Evolutionary conservation across 306 rosid species (phyloP).

Genomic region (Prunus fruticosa): DNA sequence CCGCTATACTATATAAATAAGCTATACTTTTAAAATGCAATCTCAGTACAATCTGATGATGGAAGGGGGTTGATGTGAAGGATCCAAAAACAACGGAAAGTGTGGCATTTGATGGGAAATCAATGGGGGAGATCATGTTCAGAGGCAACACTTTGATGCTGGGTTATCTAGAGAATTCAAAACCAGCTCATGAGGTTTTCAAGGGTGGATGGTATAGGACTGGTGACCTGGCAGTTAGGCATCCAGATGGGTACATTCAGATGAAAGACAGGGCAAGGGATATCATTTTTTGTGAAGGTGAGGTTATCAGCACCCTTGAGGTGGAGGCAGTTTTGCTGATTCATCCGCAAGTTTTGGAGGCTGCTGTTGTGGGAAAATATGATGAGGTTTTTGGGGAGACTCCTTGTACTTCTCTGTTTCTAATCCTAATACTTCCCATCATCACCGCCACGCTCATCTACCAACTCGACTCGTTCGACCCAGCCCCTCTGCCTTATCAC

Average conservation of each 20-base stretch:
- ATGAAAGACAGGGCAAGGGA: conserved; percentile 76
- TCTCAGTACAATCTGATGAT: conserved; percentile 23
- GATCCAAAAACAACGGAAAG: conserved; percentile 58
- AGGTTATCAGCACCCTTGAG: conserved; percentile 58
- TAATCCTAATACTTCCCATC: conserved; percentile 1
- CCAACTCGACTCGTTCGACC: conserved; percentile 43
- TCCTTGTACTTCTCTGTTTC: conserved; percentile 16
- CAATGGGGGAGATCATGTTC: conserved; percentile 75
- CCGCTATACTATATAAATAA: too few relatives aligned
- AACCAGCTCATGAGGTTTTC: conserved; percentile 46
- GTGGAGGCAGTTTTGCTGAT: conserved; percentile 38
- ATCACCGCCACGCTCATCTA: conserved; percentile 21
- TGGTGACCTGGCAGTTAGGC: conserved; percentile 61
- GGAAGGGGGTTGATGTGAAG: conserved; percentile 63
- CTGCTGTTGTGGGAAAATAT: conserved; percentile 65
- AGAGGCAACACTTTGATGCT: conserved; percentile 60
- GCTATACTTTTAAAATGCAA: background rate
- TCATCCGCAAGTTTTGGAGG: conserved; percentile 40
- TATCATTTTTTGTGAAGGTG: conserved; percentile 35
- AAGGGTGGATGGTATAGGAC: conserved; percentile 76
- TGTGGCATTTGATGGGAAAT: conserved; percentile 56
- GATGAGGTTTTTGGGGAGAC: conserved; percentile 34
- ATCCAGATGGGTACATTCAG: conserved; percentile 45
- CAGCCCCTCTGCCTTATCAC: conserved; percentile 27
- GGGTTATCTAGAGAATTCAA: conserved; percentile 51